Base-by-base conservation (phyloP, 192 early-diverging fungal genomes). In the Martensiomyces pterosporus region DNA sequence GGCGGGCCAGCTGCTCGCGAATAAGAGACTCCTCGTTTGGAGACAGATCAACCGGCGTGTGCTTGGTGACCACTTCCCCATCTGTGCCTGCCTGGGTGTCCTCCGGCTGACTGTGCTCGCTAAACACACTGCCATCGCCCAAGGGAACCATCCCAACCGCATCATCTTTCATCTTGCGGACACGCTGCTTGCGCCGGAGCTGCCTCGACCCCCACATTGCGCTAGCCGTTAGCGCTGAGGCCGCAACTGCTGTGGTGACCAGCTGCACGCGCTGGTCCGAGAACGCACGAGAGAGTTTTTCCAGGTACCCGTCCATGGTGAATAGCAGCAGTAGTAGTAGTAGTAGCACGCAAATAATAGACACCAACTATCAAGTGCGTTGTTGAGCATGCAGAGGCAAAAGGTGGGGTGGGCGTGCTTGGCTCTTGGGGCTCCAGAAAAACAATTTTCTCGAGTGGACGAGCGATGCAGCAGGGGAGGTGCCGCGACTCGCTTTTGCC, bases 1-100 rank as follows among this genome's bases (percentile, higher is more conserved):
- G 93, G 24, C 88, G 73, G 1, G 88, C 73, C 23, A 98, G 59
- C 56, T 97, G 93, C 52, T 97, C 91, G 16, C 80, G 66, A 13
- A 93, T 80, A 14, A 96, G 67, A 3, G 82, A 67, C 52, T 92
- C 90, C 23, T 68, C 74, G 47, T 67, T 62, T 0, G 67, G 54
- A 21, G 63, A 55, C 24, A 72, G 46, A 8, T 51, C 43, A 22
- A 75, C 53, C 37, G 60, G 55, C 10, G 64, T 77, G 39, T 52
- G 53, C 22, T 64, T 67, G 17, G 64, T 62, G 19, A 70, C 76
- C 23, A 21, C 24, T n/a, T 51, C 26, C 9, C 16, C 43, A 21
- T 33, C n/a, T n/a, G n/a, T n/a, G n/a, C n/a, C n/a, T n/a, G n/a
- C n/a, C n/a, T 2, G 44, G 18, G 16, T 24, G 54, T 12, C 37